Percentiles rank a stretch among this genome's conserved stretches.
These are phyloP conservation scores for Fusarium begoniae DNA, from an alignment of 2,329 filamentous ascomycete species.

Conservation along the genomic window DNA sequence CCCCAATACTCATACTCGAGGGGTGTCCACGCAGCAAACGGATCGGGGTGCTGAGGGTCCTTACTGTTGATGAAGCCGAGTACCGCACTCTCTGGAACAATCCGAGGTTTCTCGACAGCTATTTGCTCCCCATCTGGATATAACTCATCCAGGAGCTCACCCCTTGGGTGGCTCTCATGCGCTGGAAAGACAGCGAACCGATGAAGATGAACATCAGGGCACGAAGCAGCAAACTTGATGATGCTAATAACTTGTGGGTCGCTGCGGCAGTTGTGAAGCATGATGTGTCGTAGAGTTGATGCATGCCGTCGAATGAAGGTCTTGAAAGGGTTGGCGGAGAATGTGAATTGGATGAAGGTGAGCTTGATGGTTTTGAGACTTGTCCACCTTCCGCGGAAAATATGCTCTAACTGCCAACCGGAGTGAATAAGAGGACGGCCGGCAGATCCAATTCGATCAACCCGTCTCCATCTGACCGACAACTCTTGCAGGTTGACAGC, in stretches of 20 bases:
- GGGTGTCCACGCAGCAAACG: background rate
- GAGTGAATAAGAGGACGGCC: background rate
- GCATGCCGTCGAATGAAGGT: background rate
- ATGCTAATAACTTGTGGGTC: background rate
- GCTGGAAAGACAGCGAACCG: conserved; percentile 2
- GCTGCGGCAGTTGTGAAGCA: background rate
- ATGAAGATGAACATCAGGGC: background rate
- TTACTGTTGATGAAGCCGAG: conserved; percentile 4
- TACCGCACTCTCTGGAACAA: background rate
- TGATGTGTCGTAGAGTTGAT: conserved; percentile 2
- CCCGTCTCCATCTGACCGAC: background rate
- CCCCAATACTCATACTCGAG: background rate
- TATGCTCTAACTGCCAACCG: background rate
- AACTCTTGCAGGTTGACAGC: background rate
- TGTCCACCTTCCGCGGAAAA: background rate
- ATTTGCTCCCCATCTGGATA: background rate
- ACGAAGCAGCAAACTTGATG: background rate
- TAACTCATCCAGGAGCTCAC: background rate
- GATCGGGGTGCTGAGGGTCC: background rate
- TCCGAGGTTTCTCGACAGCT: background rate
- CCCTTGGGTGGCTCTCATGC: background rate
- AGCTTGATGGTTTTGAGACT: background rate
- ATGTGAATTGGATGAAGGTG: background rate
- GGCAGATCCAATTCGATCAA: background rate
- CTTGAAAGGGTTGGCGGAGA: background rate